Evolutionary conservation across 768 basidiomycete species (phyloP).

Genomic region (Pluteus cervinus): DNA sequence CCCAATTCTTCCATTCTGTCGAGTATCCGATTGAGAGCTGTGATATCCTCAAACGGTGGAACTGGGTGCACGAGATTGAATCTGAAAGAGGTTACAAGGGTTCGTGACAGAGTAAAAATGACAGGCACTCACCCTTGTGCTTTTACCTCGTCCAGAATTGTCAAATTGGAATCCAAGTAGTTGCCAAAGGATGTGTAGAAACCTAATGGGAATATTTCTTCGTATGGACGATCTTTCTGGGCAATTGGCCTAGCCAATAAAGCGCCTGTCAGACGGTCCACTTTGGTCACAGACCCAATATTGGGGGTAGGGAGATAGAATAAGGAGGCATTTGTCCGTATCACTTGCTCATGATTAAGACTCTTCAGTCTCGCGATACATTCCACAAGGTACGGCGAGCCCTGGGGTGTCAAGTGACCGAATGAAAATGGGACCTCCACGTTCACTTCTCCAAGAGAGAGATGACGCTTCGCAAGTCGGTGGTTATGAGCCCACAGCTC

Average conservation of each 20-base stretch:
- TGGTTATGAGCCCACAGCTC: not conserved
- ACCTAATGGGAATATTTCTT: constrained; percentile 46
- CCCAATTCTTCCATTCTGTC: constrained; percentile 49
- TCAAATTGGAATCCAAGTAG: constrained; percentile 34
- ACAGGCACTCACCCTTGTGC: constrained; percentile 29
- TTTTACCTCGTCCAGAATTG: constrained; percentile 37
- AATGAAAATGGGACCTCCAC: not conserved
- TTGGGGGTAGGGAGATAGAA: constrained; percentile 34
- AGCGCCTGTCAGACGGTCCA: constrained; percentile 39
- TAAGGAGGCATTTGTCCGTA: constrained; percentile 13
- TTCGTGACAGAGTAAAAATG: not conserved
- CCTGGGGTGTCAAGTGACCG: not conserved
- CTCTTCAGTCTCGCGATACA: not conserved
- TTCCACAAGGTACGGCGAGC: not conserved
- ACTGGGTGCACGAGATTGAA: constrained; percentile 44
- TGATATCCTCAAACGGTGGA: constrained; percentile 44
- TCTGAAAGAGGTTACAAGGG: not conserved
- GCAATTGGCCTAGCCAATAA: constrained; percentile 30
- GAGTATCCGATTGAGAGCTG: constrained; percentile 33
- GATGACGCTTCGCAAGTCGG: not conserved
- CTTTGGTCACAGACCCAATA: constrained; percentile 37
- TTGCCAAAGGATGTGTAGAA: constrained; percentile 44
- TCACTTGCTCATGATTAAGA: not conserved
- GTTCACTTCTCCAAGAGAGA: not conserved
- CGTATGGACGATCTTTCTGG: constrained; percentile 5